Evolutionary conservation across 257 asterid species (phyloP).

Genomic region (Euphrasia confusa): DNA sequence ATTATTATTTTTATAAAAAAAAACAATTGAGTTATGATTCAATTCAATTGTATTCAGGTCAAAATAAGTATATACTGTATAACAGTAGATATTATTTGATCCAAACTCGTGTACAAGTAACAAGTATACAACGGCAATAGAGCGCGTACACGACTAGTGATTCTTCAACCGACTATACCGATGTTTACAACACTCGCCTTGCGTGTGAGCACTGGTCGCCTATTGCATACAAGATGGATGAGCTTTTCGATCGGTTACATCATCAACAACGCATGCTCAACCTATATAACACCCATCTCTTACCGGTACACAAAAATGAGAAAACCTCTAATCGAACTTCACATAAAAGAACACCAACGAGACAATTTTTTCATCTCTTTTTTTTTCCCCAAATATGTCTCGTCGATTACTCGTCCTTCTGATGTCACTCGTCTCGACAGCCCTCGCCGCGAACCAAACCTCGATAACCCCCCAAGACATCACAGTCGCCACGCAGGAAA

Average conservation of each 20-base stretch:
- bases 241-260: conserved; percentile 31
- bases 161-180: too few relatives aligned
- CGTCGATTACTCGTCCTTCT: conserved; percentile 24
- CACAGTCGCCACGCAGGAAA: conserved; percentile 45
- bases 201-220: background rate
- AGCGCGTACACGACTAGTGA: background rate
- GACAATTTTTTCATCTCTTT: background rate
- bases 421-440: conserved; percentile 17
- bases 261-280: conserved; percentile 45
- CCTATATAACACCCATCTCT: conserved; percentile 24
- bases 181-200: too few relatives aligned
- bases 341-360: background rate
- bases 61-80: too few relatives aligned
- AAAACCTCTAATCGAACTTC: background rate
- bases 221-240: conserved; percentile 39
- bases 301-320: conserved; percentile 15
- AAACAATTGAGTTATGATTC: too few relatives aligned
- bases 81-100: too few relatives aligned
- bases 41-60: too few relatives aligned
- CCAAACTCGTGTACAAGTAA: too few relatives aligned
- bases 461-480: conserved; percentile 20
- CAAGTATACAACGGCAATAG: too few relatives aligned
- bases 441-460: conserved; percentile 17
- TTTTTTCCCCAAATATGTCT: conserved; percentile 4
- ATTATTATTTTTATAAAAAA: too few relatives aligned